These are phyloP conservation scores for Gillenia trifoliata DNA, from an alignment of 306 rosid genomes.

Conservation along the genomic window DNA sequence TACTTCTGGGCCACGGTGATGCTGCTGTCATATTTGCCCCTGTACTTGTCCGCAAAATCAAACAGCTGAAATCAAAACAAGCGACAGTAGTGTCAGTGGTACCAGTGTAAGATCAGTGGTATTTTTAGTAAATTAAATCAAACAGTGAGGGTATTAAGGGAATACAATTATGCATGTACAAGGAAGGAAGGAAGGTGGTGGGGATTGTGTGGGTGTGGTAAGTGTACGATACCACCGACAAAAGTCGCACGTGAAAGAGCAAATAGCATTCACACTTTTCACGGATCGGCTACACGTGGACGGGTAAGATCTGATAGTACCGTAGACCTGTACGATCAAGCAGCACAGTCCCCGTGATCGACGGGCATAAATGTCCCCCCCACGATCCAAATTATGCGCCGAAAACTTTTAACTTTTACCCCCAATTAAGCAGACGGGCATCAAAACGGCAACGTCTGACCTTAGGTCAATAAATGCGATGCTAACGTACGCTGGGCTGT, in stretches of 20 bases:
- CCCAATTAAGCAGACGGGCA: neutral
- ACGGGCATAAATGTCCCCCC: slow-evolving; percentile 16
- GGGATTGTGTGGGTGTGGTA: neutral
- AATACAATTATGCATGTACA: neutral
- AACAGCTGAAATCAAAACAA: slow-evolving; percentile 51
- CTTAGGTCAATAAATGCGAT: neutral
- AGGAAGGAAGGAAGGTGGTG: neutral
- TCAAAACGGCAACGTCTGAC: neutral
- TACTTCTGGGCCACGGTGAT: slow-evolving; percentile 78
- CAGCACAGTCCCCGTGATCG: slow-evolving; percentile 7
- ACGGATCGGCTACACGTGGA: slow-evolving; percentile 25
- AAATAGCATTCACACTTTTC: slow-evolving; percentile 10
- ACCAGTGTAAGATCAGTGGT: neutral
- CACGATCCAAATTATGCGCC: slow-evolving; percentile 30
- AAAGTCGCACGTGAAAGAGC: slow-evolving; percentile 37
- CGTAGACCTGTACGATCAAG: slow-evolving; percentile 23
- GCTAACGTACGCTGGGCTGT: neutral
- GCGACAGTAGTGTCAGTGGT: neutral
- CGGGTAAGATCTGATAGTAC: slow-evolving; percentile 27
- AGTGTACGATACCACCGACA: slow-evolving; percentile 46
- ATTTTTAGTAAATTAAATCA: neutral
- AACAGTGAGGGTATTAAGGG: neutral
- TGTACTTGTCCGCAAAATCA: slow-evolving; percentile 86
- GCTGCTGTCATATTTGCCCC: slow-evolving; percentile 92
- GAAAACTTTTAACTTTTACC: neutral